A percentile compares a stretch with the other conserved stretches of the same genome.
Conservation (phyloP, 768 basidiomycete genomes). For the Polyporus arcularius region DNA sequence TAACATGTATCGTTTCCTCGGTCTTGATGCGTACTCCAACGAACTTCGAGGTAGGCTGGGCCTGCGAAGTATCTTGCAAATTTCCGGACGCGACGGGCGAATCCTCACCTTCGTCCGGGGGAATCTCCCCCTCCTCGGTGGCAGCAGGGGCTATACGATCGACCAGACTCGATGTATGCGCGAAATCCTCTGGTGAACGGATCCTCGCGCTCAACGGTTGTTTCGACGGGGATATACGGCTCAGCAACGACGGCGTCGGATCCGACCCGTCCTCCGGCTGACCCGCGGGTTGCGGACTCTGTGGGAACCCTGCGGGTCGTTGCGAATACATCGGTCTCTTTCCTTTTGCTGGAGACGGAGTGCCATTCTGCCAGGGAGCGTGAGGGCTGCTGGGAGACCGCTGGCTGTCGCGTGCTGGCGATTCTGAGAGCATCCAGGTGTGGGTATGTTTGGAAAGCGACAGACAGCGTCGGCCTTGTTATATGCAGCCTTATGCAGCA, state of each 20-base stretch:
- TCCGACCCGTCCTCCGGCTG: conserved; percentile 5
- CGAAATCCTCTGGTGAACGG: neutral
- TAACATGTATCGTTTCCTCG: neutral
- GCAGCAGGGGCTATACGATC: neutral
- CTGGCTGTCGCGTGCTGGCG: conserved; percentile 2
- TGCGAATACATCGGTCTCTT: conserved; percentile 9
- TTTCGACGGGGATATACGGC: conserved; percentile 2
- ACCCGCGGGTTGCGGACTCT: conserved; percentile 2
- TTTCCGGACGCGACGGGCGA: neutral
- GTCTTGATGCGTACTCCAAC: conserved; percentile 1
- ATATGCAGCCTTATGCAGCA: neutral
- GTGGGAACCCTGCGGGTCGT: conserved; percentile 2
- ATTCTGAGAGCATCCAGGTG: neutral
- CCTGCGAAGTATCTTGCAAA: conserved; percentile 1
- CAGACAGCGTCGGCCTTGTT: neutral
- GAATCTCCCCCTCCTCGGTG: neutral
- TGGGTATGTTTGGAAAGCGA: neutral
- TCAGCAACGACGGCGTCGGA: conserved; percentile 4
- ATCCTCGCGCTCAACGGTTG: neutral
- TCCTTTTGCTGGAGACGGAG: neutral
- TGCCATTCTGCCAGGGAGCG: conserved; percentile 4
- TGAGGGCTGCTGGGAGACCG: neutral
- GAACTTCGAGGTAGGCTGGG: neutral
- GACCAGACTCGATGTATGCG: neutral
- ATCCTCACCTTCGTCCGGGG: conserved; percentile 7